A percentile compares a stretch with the other conserved stretches of the same genome.
phyloP scores from a whole-genome alignment of 352 stramenopile genomes.

The Achlya hypogyna region DNA sequence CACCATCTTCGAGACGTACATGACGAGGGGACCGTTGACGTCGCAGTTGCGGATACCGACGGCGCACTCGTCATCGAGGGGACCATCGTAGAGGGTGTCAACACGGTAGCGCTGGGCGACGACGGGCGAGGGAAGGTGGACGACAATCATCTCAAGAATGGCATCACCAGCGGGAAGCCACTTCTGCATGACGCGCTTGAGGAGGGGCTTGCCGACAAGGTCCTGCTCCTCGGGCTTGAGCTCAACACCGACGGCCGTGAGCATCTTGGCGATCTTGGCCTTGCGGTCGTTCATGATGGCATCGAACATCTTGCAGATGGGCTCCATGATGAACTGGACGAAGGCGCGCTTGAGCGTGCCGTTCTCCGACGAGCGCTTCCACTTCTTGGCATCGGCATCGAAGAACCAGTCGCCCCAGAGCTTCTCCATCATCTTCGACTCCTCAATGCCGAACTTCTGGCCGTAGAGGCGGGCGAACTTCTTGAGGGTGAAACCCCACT shows the following conservation, averaged over 20 bases:
- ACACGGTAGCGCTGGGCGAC: slow-evolving; percentile 98
- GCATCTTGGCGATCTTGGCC: slow-evolving; percentile 98
- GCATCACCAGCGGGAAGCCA: slow-evolving; percentile 98
- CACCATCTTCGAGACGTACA: slow-evolving; percentile 99
- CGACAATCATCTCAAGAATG: slow-evolving; percentile 99
- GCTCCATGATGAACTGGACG: slow-evolving; percentile 99
- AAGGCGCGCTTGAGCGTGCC: slow-evolving; percentile 97
- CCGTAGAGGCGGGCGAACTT: slow-evolving; percentile 98
- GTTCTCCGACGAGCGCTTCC: slow-evolving; percentile 87
- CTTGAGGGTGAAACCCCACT: slow-evolving; percentile 99
- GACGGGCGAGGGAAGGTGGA: slow-evolving; percentile 96
- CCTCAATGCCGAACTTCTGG: slow-evolving; percentile 97
- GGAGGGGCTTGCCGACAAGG: slow-evolving; percentile 92
- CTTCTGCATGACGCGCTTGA: slow-evolving; percentile 99
- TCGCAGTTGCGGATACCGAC: slow-evolving; percentile 98
- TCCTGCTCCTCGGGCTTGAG: slow-evolving; percentile 97
- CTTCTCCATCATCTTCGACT: slow-evolving; percentile 99
- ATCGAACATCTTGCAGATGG: slow-evolving; percentile 99
- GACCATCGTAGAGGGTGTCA: slow-evolving; percentile 97
- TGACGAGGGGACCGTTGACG: slow-evolving; percentile 96
- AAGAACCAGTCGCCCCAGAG: slow-evolving; percentile 99
- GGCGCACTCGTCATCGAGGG: slow-evolving; percentile 96
- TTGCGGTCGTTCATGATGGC: slow-evolving; percentile 99
- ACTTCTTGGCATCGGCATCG: slow-evolving; percentile 93
- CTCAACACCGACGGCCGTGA: slow-evolving; percentile 94